Conservation (phyloP, 441 rosid genomes). For the Gossypium gossypioides region DNA sequence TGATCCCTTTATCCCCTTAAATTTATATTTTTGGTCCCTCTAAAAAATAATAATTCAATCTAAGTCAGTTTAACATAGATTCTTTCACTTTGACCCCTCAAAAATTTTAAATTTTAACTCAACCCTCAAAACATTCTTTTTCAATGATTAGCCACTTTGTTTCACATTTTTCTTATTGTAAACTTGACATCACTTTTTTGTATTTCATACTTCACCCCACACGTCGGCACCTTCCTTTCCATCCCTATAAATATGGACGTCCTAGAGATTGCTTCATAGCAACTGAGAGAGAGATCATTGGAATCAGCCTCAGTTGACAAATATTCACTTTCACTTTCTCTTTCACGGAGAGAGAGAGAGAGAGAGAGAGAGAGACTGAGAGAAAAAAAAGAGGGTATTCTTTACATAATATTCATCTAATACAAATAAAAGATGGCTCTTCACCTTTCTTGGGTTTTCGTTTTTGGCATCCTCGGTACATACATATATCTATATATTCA, state of each 20-base stretch:
- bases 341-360: neutral
- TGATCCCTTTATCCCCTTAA: too few relatives aligned
- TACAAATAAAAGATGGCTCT: conserved; percentile 32
- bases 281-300: neutral
- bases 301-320: neutral
- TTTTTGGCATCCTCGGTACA: conserved; percentile 66
- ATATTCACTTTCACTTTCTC: neutral
- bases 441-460: conserved; percentile 32
- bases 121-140: neutral
- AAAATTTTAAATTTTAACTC: conserved; percentile 1
- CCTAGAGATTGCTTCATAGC: neutral
- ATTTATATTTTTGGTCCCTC: too few relatives aligned
- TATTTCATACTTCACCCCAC: neutral
- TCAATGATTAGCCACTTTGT: neutral
- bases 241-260: conserved; percentile 30
- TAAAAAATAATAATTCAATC: too few relatives aligned
- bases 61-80: too few relatives aligned
- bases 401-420: neutral
- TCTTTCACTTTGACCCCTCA: too few relatives aligned
- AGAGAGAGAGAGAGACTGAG: neutral
- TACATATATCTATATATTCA: neutral
- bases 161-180: conserved; percentile 13
- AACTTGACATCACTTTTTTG: conserved; percentile 9
- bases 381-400: conserved; percentile 3
- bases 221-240: neutral